These are phyloP conservation scores for Pyrenophora tritici-repentis DNA, from an alignment of 2,329 filamentous ascomycete species.

Conservation along the genomic window DNA sequence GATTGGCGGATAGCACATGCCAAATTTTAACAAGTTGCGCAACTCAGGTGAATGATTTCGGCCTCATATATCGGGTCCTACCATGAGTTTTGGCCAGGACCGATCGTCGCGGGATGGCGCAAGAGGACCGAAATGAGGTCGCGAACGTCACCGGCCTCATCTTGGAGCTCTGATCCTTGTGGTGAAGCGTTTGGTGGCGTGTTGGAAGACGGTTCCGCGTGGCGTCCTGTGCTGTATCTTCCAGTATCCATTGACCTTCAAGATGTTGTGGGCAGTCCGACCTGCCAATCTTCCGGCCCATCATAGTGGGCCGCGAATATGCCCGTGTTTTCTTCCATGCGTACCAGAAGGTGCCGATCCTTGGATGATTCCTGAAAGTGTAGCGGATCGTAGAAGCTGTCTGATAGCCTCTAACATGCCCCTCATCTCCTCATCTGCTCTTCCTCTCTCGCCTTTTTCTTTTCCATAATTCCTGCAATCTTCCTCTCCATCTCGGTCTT, in stretches of 20 bases:
- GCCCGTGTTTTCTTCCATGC: background rate
- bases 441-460: constrained; percentile 19
- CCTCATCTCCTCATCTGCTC: constrained; percentile 19
- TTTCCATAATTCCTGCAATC: constrained; percentile 46
- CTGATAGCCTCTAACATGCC: background rate
- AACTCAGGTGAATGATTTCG: no score
- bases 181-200: no score
- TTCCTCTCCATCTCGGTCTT: constrained; percentile 62
- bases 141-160: background rate
- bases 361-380: background rate
- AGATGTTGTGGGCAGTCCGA: no score
- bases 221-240: no score
- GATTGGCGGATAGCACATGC: no score
- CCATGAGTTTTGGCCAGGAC: no score
- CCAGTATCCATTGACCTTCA: no score
- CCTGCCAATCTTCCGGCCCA: no score
- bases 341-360: no score
- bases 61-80: no score
- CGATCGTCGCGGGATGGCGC: background rate
- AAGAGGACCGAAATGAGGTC: background rate
- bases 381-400: background rate
- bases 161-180: background rate
- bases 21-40: no score
- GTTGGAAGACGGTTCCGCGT: no score
- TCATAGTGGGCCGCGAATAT: background rate